Evolutionary conservation across 352 stramenopile species (phyloP).

Genomic region (Peronosclerospora sorghi): DNA sequence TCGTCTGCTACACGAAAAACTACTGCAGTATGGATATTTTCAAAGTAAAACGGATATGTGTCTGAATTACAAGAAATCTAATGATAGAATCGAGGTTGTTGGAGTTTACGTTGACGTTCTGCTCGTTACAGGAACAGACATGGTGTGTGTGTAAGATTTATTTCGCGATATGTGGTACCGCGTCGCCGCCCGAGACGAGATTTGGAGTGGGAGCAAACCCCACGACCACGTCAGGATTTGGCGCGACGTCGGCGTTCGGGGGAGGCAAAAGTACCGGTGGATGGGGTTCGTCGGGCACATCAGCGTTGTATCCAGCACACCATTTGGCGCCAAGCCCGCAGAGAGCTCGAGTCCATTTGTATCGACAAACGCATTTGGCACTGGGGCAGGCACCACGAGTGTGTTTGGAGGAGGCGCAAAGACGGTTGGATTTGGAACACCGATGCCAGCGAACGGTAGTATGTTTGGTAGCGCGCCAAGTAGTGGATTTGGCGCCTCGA

Average conservation of each 20-base stretch:
- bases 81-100: too few relatives aligned
- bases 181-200: too few relatives aligned
- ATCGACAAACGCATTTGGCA: conserved; percentile 35
- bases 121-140: too few relatives aligned
- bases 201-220: too few relatives aligned
- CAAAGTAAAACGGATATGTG: too few relatives aligned
- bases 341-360: conserved; percentile 60
- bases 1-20: too few relatives aligned
- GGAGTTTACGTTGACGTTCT: too few relatives aligned
- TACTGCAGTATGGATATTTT: too few relatives aligned
- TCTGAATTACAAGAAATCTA: too few relatives aligned
- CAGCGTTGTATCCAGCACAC: conserved; percentile 27
- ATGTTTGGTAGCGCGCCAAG: conserved; percentile 33
- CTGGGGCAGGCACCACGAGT: background rate
- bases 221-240: too few relatives aligned
- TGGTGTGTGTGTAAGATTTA: too few relatives aligned
- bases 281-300: conserved; percentile 18
- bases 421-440: conserved; percentile 28
- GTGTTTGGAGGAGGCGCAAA: background rate
- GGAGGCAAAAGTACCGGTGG: conserved; percentile 11
- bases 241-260: conserved; percentile 20
- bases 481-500: conserved; percentile 23
- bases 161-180: too few relatives aligned
- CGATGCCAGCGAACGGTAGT: conserved; percentile 12
- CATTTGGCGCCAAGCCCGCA: conserved; percentile 44